phyloP scores from a whole-genome alignment of 148 eudicot species.

The Hydrangea macrophylla region DNA sequence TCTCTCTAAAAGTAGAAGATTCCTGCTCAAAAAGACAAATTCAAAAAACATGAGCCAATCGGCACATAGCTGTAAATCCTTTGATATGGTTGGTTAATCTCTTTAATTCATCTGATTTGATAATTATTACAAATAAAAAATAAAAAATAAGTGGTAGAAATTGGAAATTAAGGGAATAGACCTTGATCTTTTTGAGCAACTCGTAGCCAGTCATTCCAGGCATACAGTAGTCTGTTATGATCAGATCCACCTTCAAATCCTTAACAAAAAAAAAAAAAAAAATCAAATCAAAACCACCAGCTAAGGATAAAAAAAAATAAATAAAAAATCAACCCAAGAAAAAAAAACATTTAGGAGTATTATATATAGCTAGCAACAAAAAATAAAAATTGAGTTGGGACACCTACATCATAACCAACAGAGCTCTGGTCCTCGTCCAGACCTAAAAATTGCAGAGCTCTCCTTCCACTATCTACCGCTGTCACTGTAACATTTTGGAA shows the following conservation, averaged over 20 bases:
- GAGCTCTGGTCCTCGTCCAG: constrained; percentile 56
- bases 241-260: constrained; percentile 77
- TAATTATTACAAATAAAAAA: background rate
- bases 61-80: no score
- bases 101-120: no score
- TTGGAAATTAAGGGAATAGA: no score
- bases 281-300: background rate
- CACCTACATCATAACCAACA: constrained; percentile 47
- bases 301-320: no score
- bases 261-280: no score
- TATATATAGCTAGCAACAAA: no score
- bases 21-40: constrained; percentile 30
- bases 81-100: no score
- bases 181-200: constrained; percentile 81
- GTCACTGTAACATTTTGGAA: constrained; percentile 58
- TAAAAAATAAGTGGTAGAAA: background rate
- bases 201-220: constrained; percentile 96
- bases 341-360: no score
- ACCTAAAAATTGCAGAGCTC: constrained; percentile 75
- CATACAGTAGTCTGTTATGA: constrained; percentile 92
- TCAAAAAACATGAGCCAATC: no score
- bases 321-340: background rate
- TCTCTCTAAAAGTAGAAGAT: constrained; percentile 44
- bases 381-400: background rate
- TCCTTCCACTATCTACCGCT: constrained; percentile 77